Conservation (phyloP, 1,139 yeast species). For the Hyphopichia wangnamkhiaoensis region DNA sequence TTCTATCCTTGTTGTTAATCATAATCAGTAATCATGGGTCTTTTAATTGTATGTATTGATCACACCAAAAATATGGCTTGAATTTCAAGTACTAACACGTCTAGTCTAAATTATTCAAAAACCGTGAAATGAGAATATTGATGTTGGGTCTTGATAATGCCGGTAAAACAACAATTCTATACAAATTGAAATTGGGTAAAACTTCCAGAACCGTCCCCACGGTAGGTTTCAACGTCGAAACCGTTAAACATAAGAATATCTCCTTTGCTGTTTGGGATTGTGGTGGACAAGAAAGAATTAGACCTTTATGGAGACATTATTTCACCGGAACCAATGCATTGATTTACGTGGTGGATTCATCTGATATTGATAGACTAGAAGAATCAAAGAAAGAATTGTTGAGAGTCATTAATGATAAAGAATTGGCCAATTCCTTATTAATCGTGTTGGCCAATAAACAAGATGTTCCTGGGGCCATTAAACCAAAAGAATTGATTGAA, state of each 20-base stretch:
- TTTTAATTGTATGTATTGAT: constrained; percentile 9
- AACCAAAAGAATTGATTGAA: constrained; percentile 67
- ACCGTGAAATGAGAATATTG: constrained; percentile 69
- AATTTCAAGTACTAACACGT: not conserved
- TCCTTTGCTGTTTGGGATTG: constrained; percentile 97
- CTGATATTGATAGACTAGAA: constrained; percentile 68
- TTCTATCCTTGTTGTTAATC: not conserved
- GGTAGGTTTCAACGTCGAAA: constrained; percentile 93
- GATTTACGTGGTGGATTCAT: constrained; percentile 85
- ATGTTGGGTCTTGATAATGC: constrained; percentile 94
- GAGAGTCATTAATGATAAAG: constrained; percentile 77
- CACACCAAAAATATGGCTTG: too few species aligned
- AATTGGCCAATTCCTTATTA: constrained; percentile 74
- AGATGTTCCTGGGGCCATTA: constrained; percentile 65
- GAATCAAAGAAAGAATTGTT: constrained; percentile 79
- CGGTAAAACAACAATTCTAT: constrained; percentile 81
- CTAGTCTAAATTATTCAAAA: constrained; percentile 55
- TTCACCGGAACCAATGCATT: constrained; percentile 94
- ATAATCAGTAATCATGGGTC: constrained; percentile 7
- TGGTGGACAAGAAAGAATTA: constrained; percentile 90
- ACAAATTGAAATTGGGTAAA: constrained; percentile 72
- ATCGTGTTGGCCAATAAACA: constrained; percentile 91
- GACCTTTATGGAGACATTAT: constrained; percentile 94
- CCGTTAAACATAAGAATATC: constrained; percentile 83
- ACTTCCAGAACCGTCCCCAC: constrained; percentile 87